Evolutionary conservation across 1,139 yeast genomes (phyloP), one percentile per base, ranked within the genome.

Genomic region (Lodderomyces parapsilosis): DNA sequence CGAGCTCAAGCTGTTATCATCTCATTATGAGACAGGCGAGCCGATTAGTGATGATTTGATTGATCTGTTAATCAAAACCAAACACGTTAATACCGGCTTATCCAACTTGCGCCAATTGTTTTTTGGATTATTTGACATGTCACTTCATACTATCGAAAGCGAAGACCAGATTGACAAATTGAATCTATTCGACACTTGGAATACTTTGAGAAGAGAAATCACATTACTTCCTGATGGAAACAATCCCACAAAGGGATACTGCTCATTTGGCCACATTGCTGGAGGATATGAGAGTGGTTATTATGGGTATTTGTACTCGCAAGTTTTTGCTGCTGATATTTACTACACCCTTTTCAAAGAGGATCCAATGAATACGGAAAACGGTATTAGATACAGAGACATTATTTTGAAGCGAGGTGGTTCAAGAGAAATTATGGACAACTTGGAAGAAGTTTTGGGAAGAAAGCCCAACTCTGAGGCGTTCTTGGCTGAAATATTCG

Each of bases 281-380:
- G 90, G 88, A 38, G 94, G 95, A 6, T 88, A 88, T 58, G 90
- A 85, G 50, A 81, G 93, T 18, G 94, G 95, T 2, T 88, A 88
- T 65, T 88, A 87, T 56, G 95, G 96, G 2, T 88, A 88, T 62
- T 66, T 87, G 65, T 88, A 89, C 82, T 85, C 94, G 2, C 83
- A 82, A 53, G 96, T 86, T 19, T 88, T 83, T 68, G 94, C 96
- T 1, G 79, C 87, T 6, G 96, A 88, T 62, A 86, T 88, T 62
- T 88, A 78, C 66, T 81, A 85, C 61, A 66, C 86, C n/a, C 76
- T 78, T 56, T 88, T 88, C 69, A 77, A 78, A 49, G 55, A 68
- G 1, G 79, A 83, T 57, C 95, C 95, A 23, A 72, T 86, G 75
- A 78, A 83, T 56, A 70, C 78, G 10, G 61, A 63, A 15, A 74